Base-by-base conservation (phyloP, 2,329 filamentous ascomycete species). In the Ceratocystis ficicola region DNA sequence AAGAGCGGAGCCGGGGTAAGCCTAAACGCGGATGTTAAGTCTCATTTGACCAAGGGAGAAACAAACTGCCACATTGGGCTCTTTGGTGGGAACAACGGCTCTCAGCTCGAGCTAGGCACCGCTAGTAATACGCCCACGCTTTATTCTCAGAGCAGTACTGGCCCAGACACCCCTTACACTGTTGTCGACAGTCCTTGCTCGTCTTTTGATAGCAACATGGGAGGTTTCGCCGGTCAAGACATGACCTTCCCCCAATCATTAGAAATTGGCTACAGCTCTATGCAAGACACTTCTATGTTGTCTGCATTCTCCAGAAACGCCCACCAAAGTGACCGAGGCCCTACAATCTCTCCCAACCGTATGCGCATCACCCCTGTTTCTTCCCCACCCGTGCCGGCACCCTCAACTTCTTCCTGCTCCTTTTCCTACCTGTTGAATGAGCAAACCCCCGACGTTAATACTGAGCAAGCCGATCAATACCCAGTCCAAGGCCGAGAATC, bases 141-240 rank as follows among this genome's bases (percentile, higher is more conserved):
- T 30, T 59, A 59, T n/a, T 59, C 55, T 8, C 30, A 59, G 30
- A 25, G 55, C 17, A 59, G 55, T n/a, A 59, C 52, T 7, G 50
- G 25, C 20, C 50, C 50, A 3, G 52, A 22, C 17, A 60, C 63
- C 20, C 52, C 63, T 20, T 65, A 57, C 25, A 55, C 44, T 22
- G 44, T 52, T 30, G 32, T 61, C 20, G 46, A 44, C 44, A 66
- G 59, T 36, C 59, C 64, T 6, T n/a, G 44, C 20, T 66, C 64
- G 12, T 66, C 59, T 28, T 57, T 55, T 25, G 64, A 66, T 46
- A 48, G 64, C 36, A 55, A 44, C 7, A 57, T 66, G 64, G 64
- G 52, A 17, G 28, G n/a, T 30, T 22, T 62, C 10, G 12, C 59
- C 15, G 20, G 44, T n/a, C 64, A 44, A 8, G 30, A 48, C 12